Evolutionary conservation across 192 early-diverging fungal genomes (phyloP), one percentile per base, ranked within the genome.

Genomic region (Mortierella claussenii): DNA sequence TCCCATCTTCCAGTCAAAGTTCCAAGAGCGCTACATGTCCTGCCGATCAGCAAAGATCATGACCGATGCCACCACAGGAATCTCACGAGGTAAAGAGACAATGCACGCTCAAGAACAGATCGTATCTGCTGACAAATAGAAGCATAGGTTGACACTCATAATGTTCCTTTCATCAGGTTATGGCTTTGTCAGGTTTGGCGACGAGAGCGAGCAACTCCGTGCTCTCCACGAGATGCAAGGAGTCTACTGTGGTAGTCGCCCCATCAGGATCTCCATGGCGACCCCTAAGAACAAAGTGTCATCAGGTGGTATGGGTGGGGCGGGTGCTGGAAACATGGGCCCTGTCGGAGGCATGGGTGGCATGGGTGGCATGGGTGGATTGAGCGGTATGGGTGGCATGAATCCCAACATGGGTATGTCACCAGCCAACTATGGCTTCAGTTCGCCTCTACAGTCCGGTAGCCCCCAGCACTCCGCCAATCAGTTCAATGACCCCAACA

Each of bases 1-100:
- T 20, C 17, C 68, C 17, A 68, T 67, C 65, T 53, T 82, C 21
- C 82, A 91, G 86, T 84, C 88, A 65, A 85, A 89, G 52, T 97
- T 99, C 82, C 89, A 92, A 68, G 82, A 88, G 18, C 82, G 93
- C 46, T 99, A 97, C 80, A 66, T 84, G 17, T 93, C 94, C 10
- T 92, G 90, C 84, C 87, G 94, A 65, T 89, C 94, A 10, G 97
- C 95, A 64, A 96, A 97, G 78, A 94, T 99, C 46, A 96, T 98
- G 68, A 92, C 90, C 1, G 96, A 99, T 78, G 88, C 91, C 12
- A 80, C 85, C 40, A 96, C 96, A 7, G 87, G 89, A 33, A 81
- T 91, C 79, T 91, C 95, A 33, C 84, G 94, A 47, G 92, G 81
- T 75, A 75, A n/a, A n/a, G n/a, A n/a, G n/a, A n/a, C n/a, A n/a